A percentile compares a stretch with the other conserved stretches of the same genome.
Conservation (phyloP, 1,284 basidiomycete genomes). For the Cryptococcus sp. region DNA sequence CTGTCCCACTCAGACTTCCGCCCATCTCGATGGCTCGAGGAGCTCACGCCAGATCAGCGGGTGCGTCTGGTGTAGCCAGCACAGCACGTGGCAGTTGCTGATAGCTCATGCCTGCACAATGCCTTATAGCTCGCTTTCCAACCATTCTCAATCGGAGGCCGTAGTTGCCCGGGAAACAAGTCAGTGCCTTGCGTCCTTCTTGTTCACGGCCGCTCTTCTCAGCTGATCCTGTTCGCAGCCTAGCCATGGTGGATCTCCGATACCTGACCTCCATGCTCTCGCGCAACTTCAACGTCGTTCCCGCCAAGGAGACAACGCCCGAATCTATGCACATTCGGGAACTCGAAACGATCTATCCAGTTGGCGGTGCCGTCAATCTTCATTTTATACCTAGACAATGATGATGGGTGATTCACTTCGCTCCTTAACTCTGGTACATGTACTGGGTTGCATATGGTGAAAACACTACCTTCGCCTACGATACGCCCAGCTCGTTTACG, state of each 20-base stretch:
- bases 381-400: background rate
- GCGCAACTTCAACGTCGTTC: background rate
- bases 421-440: no score
- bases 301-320: constrained; percentile 1
- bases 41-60: background rate
- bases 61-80: background rate
- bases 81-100: no score
- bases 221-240: background rate
- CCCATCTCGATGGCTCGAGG: background rate
- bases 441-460: no score
- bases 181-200: background rate
- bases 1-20: background rate
- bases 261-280: background rate
- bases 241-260: background rate
- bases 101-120: background rate
- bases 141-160: background rate
- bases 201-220: background rate
- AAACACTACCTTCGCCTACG: no score
- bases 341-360: background rate
- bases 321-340: background rate
- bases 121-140: background rate
- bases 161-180: background rate
- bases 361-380: background rate
- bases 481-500: no score
- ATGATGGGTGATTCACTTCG: no score